Evolutionary conservation across 176 grass and related monocot genomes (phyloP), one percentile per base, ranked within the genome.

Genomic region (Echinochloa phyllopogon): DNA sequence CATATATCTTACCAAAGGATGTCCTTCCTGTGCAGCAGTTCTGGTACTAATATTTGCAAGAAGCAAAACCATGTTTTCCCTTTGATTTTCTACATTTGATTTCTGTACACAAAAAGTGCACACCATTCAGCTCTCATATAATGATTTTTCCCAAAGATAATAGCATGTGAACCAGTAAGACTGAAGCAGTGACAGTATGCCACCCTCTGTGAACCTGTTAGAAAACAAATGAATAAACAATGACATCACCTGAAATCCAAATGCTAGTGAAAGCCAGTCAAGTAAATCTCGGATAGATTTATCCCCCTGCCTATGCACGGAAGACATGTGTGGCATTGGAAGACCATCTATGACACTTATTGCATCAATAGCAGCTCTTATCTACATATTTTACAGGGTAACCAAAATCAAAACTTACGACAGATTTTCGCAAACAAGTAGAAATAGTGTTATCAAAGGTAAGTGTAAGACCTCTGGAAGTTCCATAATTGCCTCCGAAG

Each of bases 51-150:
- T 83, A 79, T 94, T 94, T 85, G 89, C 89, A 66, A 94, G 92
- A 51, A 94, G 72, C 74, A 94, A 85, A 76, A 94, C 82, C 82
- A 94, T 79, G 78, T 92, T 88, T 72, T 94, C 92, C 61, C 89
- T 89, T 78, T 94, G 92, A 92, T 94, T 94, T 61, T 91, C 84
- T 68, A 87, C 92, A 85, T 92, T 94, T 3, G 89, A 88, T 87
- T 89, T 87, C 92, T 94, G 76, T 15, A 84, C 18, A 27, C 56
- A 27, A 15, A 77, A 63, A 47, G 82, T 7, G 8, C 24, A 33
- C 45, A 17, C 1, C 43, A 77, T 84, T 64, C 37, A 57, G 58
- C 45, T 74, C 47, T 45, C 4, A 75, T 47, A 77, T 3, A 15
- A 60, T 1, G 11, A 82, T 63, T 24, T 36, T 77, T 63, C 0